Conservation (phyloP, 345 rosid species). For the Brassica napus region DNA sequence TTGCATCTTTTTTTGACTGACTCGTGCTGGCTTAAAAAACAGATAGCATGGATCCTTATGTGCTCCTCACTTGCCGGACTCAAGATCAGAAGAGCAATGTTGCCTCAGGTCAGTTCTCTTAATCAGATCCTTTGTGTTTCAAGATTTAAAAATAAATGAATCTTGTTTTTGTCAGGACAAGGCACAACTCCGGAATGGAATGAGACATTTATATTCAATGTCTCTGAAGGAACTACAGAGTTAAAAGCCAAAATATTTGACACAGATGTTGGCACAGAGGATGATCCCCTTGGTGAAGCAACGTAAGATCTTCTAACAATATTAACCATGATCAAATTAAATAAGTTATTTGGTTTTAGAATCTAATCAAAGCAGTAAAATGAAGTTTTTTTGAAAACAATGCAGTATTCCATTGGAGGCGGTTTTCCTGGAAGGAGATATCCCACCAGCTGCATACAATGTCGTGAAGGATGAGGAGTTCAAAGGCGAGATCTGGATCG, state of each 20-base stretch:
- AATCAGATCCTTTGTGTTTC: conserved; percentile 21
- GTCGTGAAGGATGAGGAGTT: conserved; percentile 68
- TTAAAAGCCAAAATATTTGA: conserved; percentile 63
- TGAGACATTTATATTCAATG: conserved; percentile 65
- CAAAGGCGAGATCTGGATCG: conserved; percentile 66
- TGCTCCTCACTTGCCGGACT: conserved; percentile 57
- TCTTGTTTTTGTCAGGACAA: conserved; percentile 44
- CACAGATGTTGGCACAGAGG: conserved; percentile 55
- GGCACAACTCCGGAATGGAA: conserved; percentile 80
- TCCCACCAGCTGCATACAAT: conserved; percentile 66
- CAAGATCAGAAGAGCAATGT: conserved; percentile 77
- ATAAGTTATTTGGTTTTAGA: background rate
- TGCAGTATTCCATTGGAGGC: conserved; percentile 66
- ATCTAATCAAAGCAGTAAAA: background rate
- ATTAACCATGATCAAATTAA: background rate
- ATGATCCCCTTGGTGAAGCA: conserved; percentile 73
- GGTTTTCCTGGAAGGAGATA: conserved; percentile 55
- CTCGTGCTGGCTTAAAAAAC: conserved; percentile 8
- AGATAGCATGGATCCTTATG: conserved; percentile 79
- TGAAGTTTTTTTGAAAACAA: background rate
- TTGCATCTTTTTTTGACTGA: conserved; percentile 14
- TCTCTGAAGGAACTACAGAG: conserved; percentile 55
- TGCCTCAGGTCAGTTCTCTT: conserved; percentile 54
- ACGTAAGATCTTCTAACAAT: conserved; percentile 48
- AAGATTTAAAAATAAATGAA: background rate